Evolutionary conservation across 352 stramenopile genomes (phyloP), one percentile per base, ranked within the genome.

Genomic region (Globisporangium echinulatum): DNA sequence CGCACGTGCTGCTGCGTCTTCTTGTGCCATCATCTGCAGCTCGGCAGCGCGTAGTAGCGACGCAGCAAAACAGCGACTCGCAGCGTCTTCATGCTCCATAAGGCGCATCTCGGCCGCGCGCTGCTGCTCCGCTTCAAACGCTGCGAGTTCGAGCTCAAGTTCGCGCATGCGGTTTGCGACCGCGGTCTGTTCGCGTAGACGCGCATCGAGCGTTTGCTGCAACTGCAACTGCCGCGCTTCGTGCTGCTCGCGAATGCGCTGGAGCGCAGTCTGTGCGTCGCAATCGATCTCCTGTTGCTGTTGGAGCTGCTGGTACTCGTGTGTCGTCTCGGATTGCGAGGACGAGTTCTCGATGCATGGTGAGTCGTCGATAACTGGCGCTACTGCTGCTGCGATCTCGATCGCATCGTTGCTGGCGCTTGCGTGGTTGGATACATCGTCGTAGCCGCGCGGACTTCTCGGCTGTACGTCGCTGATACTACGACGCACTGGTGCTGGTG

Each of bases 1-100:
- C 7, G 8, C 3, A 3, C 37, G 37, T 5, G 52, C 60, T 9
- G 19, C 39, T 14, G 47, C 38, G 17, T 67, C 61, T 59, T 64
- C 62, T 0, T 36, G 14, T 10, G 13, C 14, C 56, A 68, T 59
- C 4, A 4, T n/a, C 13, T 48, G 11, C 0, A 15, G 15, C 19
- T 63, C 61, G 40, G 11, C 40, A 11, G 5, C 15, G 7, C 6
- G 25, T 19, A 40, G 47, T 33, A 9, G 14, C 19, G 10, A 17
- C 15, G 39, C 15, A 6, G 59, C 13, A 14, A 10, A 51, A 2
- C 8, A 40, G 0, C 61, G 11, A 6, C 10, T 25, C 14, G 52
- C 10, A 11, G 36, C 5, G 38, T 77, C 71, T 17, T 77, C 69
- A 8, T 46, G 42, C 10, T 69, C 49, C 71, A 79, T 72, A 0